Conservation (phyloP, 179 eudicot genomes). For the Corrigiola litoralis region DNA sequence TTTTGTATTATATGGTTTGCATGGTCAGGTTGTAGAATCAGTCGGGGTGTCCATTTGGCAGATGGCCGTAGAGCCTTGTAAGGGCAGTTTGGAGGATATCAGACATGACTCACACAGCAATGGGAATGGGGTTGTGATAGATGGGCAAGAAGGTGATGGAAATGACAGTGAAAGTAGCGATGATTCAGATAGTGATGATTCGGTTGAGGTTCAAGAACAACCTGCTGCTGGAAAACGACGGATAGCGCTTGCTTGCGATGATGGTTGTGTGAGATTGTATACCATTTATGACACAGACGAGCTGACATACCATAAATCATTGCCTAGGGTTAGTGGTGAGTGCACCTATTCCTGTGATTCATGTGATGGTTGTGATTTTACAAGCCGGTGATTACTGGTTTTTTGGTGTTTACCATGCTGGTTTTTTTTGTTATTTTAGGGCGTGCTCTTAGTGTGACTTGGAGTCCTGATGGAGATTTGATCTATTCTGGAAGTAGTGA, state of each 20-base stretch:
- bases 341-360: constrained; percentile 24
- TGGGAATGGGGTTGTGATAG: constrained; percentile 51
- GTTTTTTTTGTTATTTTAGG: constrained; percentile 29
- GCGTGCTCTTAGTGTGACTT: constrained; percentile 64
- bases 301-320: constrained; percentile 49
- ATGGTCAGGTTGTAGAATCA: constrained; percentile 65
- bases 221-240: constrained; percentile 27
- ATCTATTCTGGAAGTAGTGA: constrained; percentile 94
- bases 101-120: constrained; percentile 20
- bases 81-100: neutral
- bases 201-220: constrained; percentile 40
- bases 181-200: constrained; percentile 51
- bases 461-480: constrained; percentile 73
- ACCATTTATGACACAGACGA: constrained; percentile 42
- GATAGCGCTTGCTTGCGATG: constrained; percentile 90
- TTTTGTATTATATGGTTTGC: constrained; percentile 1
- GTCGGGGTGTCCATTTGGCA: constrained; percentile 90
- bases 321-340: constrained; percentile 98
- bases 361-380: neutral
- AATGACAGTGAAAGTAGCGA: constrained; percentile 44
- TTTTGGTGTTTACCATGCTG: neutral
- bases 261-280: constrained; percentile 84
- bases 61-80: constrained; percentile 64
- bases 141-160: constrained; percentile 31
- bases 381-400: neutral